Evolutionary conservation across 2,329 filamentous ascomycete genomes (phyloP), one percentile per base, ranked within the genome.

Genomic region (Fonsecaea multimorphosa): DNA sequence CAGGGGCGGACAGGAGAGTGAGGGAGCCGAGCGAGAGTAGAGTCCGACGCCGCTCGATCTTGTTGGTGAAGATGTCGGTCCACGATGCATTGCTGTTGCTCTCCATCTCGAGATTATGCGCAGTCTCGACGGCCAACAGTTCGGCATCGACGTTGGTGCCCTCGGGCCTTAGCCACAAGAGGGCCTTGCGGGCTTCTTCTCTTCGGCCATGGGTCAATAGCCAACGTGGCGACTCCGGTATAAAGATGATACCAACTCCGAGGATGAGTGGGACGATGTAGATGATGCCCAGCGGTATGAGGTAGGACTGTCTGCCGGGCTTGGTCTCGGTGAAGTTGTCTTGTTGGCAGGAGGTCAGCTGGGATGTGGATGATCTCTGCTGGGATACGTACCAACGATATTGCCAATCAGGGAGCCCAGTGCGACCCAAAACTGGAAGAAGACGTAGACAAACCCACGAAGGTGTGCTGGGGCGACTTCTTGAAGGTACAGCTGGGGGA

Each of bases 131-230:
- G 12, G 55, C 55, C 55, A 44, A 29, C 19, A 58, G 27, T 22
- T 58, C 55, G 14, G 36, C 55, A 3, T 58, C 55, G 55, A 58
- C 55, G 36, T 44, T 58, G 36, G 58, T n/a, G 11, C 34, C 44
- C 36, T 22, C 29, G 19, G 58, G 44, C 16, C 53, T 52, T 14
- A 65, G 63, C 51, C 46, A 38, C 3, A 73, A 74, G n/a, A 85
- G 72, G 1, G 84, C 82, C 12, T 79, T 73, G 16, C 79, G 72
- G 0, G 83, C 83, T 69, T 85, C 80, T 19, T 84, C 80, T 67
- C 85, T 82, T 8, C 79, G 77, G 44, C 84, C 85, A 72, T 85
- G 84, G 59, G 86, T 72, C 29, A 87, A 81, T 2, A 88, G 78
- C 85, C 85, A 87, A 60, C 85, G 80, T 1, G 80, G 81, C 1